Evolutionary conservation across 768 basidiomycete species (phyloP), one percentile per base, ranked within the genome.

Genomic region (Termitomyces sp.): DNA sequence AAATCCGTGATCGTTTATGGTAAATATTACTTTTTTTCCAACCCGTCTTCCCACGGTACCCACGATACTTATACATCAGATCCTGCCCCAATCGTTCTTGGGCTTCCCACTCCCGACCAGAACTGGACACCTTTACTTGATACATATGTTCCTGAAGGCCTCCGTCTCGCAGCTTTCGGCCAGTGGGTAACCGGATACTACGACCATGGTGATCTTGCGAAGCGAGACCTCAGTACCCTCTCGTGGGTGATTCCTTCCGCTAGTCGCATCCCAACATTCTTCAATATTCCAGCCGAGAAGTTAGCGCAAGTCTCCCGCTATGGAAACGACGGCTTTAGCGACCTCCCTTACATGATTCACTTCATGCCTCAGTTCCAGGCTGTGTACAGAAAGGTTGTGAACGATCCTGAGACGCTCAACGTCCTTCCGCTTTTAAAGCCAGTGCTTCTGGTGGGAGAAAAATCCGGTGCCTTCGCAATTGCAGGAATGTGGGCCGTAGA

Each of bases 111-210:
- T 0, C 67, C 70, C 0, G 49, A 59, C 3, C 56, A 66, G 28
- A 62, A 61, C 20, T 75, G 70, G 69, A 43, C 62, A 2, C 71
- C 72, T 0, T 56, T 68, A 1, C n/a, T 61, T 1, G 72, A 71
- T 41, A 61, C 56, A 2, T 64, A 58, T 4, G 65, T 76, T 2
- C 70, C 72, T 8, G 55, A 57, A 9, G 51, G 58, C 1, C 58
- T 57, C 13, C 69, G 65, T 8, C 33, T 65, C 18, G 60, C 56
- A 2, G 63, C 65, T 12, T 71, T 71, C 55, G 55, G 54, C 16
- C 69, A 69, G 41, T 74, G 72, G 70, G 50, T 70, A 18, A 71
- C 70, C 0, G 52, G 63, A 0, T 76, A 75, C 61, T 75, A n/a
- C 61, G 61, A 73, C 18, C 73, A 77, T 49, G 63, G 64, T 48